Conservation (phyloP, 768 basidiomycete species). For the Calocera viscosa region DNA sequence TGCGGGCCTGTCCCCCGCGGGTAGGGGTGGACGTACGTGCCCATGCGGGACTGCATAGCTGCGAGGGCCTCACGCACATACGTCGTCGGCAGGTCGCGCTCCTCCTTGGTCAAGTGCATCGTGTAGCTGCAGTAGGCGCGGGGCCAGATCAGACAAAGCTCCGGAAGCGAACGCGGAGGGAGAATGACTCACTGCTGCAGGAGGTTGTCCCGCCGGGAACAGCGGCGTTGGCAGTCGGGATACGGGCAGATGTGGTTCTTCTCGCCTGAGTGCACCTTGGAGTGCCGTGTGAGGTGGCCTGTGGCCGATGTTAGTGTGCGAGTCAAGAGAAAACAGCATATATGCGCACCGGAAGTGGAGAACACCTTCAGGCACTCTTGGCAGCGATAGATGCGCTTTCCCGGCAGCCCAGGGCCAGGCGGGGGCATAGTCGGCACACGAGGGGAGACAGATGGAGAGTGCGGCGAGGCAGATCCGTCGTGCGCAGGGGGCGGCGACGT, state of each 20-base stretch:
- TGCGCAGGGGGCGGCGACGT: background rate
- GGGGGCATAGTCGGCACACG: background rate
- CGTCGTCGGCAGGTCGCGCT: slow-evolving; percentile 3
- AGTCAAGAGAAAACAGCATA: background rate
- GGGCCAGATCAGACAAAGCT: background rate
- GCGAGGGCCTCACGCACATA: background rate
- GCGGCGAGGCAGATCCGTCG: background rate
- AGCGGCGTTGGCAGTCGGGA: slow-evolving; percentile 86
- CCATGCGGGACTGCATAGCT: background rate
- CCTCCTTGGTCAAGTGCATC: slow-evolving; percentile 2
- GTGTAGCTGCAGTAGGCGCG: background rate
- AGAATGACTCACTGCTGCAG: slow-evolving; percentile 42
- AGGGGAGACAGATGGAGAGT: background rate
- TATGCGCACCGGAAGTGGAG: slow-evolving; percentile 55
- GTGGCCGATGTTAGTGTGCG: background rate
- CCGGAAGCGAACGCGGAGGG: background rate
- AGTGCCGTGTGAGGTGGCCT: slow-evolving; percentile 69
- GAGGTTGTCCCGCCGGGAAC: slow-evolving; percentile 82
- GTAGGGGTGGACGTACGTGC: slow-evolving; percentile 4
- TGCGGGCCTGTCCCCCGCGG: background rate
- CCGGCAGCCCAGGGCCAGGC: slow-evolving; percentile 15
- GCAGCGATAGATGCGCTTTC: slow-evolving; percentile 43
- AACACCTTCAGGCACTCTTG: slow-evolving; percentile 61
- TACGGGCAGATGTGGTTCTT: slow-evolving; percentile 88
- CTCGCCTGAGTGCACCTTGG: slow-evolving; percentile 84